phyloP scores from a whole-genome alignment of 345 rosid species.

The Carallia pectinifolia region DNA sequence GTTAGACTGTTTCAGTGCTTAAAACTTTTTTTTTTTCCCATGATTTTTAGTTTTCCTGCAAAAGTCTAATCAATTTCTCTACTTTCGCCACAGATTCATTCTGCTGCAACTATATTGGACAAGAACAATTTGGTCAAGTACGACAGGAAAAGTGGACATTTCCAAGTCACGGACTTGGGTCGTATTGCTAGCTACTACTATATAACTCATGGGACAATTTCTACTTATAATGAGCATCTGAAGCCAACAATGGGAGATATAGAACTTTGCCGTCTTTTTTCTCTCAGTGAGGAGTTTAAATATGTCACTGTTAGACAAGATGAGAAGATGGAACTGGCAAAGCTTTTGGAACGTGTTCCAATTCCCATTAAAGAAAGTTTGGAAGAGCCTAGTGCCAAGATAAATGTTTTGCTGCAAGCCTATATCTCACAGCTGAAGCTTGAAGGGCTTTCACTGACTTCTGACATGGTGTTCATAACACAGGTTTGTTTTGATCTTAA shows the following conservation, averaged over 20 bases:
- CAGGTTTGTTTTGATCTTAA: constrained; percentile 49
- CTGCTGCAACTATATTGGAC: constrained; percentile 90
- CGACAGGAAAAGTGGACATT: constrained; percentile 88
- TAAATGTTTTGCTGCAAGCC: constrained; percentile 90
- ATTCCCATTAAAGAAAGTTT: constrained; percentile 92
- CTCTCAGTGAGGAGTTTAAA: constrained; percentile 90
- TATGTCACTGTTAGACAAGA: constrained; percentile 94
- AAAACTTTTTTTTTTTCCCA: background rate
- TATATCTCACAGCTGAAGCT: constrained; percentile 94
- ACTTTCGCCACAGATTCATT: constrained; percentile 59
- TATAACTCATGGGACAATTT: constrained; percentile 86
- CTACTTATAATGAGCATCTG: constrained; percentile 87
- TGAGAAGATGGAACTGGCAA: constrained; percentile 98
- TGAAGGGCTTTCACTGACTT: constrained; percentile 90
- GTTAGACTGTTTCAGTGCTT: background rate
- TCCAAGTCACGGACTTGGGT: constrained; percentile 98
- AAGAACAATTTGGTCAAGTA: constrained; percentile 85
- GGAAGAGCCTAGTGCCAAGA: constrained; percentile 97
- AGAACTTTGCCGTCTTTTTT: constrained; percentile 81
- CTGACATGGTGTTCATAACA: constrained; percentile 93
- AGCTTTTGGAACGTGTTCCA: constrained; percentile 89
- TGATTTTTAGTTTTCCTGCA: background rate
- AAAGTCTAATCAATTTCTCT: background rate
- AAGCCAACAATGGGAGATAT: constrained; percentile 98
- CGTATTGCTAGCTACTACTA: constrained; percentile 98